Evolutionary conservation across 2,329 filamentous ascomycete species (phyloP), one percentile per base, ranked within the genome.

Genomic region (Colletotrichum godetiae): DNA sequence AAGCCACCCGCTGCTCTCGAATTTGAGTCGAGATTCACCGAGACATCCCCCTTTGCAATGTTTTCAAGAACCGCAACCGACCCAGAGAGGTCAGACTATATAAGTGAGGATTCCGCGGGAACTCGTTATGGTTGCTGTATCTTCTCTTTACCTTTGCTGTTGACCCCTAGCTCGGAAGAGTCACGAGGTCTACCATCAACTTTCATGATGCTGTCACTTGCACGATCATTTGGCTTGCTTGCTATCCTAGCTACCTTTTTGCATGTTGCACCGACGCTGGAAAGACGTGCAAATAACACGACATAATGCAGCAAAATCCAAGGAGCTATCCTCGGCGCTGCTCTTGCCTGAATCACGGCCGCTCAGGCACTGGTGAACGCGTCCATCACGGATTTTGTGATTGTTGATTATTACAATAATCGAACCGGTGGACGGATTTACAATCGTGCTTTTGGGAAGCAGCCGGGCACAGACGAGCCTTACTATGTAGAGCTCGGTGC

Each of bases 401-500:
- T 93, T 59, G 80, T 93, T 3, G 92, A 93, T 73, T 89, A 93
- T 73, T 89, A 90, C 73, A 90, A 91, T 13, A 84, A 88, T 72
- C 85, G 88, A 13, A 88, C 93, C 71, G 92, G 92, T 1, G 92
- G 92, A 1, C 87, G 92, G 6, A 86, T 91, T 52, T 81, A 82
- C n/a, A 87, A 92, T 73, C 86, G 86, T 0, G 82, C 84, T 0
- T 92, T 93, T 76, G 91, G 91, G 5, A 81, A 84, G 19, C 79
- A 81, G 4, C 46, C 80, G 0, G 82, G 88, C 46, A 89, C 89
- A 0, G 24, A 65, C 24, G 82, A 86, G 0, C 86, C 89, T 0
- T 91, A 90, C 72, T 85, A 84, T 0, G 84, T 94, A 11, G 92
- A 93, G 78, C 81, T 92, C 0, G 92, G 92, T 2, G 92, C 92